Base-by-base conservation (phyloP, 2,329 filamentous ascomycete genomes). In the Hypomyces rosellus region DNA sequence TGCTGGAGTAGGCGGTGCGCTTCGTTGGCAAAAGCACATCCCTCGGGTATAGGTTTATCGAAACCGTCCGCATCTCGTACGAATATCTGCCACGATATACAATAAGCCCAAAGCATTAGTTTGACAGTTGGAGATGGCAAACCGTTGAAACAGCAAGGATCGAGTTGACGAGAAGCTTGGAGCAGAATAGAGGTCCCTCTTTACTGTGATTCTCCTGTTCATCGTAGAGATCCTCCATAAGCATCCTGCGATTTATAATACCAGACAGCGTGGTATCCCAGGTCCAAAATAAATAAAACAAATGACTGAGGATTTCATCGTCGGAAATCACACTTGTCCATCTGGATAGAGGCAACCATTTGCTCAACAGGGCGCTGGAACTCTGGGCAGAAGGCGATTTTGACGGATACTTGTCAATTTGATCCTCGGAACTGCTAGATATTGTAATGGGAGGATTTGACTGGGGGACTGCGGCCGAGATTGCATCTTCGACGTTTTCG, bases 251-350 rank as follows among this genome's bases (percentile, higher is more conserved):
- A 41, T 61, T 51, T 7, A 61, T 39, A 6, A 60, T 30, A 8
- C 48, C 45, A 0, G 52, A 46, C 2, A 61, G 16, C 1, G 51
- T 54, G 20, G 48, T 53, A 20, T 63, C 60, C 61, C 59, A 63
- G 3, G 54, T 53, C 57, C 58, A 63, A 34, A 62, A 62, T 0
- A 61, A 22, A 2, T 46, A 51, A 8, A 62, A 36, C 2, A 60
- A 36, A 20, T 57, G 47, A 1, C 48, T 59, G n/a, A 60, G 22
- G 4, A 44, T 6, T 9, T 30, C 30, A n/a, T 62, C 49, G 22
- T 59, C 51, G 5, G 34, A 49, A 8, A 11, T 30, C 12, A 59
- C 47, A 1, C 6, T 39, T 1, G 59, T 61, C 61, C 61, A 63
- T 15, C 36, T 44, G 4, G 60, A 55, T 2, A 61, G 9, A 2